Percentiles rank a stretch among this genome's conserved stretches.
phyloP scores from a whole-genome alignment of 106 monocot species.

The Gastrodia elata region DNA sequence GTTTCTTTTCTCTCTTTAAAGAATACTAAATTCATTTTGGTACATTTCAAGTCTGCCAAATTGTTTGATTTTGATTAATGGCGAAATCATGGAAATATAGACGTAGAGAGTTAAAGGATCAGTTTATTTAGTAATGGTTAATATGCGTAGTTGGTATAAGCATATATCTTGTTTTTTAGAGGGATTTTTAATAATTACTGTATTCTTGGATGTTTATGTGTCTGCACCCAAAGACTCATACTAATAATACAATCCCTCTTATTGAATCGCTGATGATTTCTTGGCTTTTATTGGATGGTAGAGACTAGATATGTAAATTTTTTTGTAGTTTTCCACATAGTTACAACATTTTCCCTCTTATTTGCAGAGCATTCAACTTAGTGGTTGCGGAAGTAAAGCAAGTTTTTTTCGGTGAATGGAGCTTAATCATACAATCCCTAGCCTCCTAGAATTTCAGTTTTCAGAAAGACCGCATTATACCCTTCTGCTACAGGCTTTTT shows the following conservation, averaged over 20 bases:
- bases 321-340: not conserved
- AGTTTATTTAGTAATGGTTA: no score
- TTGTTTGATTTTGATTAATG: not conserved
- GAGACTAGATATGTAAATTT: no score
- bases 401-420: slow-evolving; percentile 18
- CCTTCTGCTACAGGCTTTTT: slow-evolving; percentile 1
- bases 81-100: not conserved
- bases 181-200: no score
- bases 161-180: no score
- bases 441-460: not conserved
- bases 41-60: not conserved
- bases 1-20: not conserved
- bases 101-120: no score
- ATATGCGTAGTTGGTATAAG: no score
- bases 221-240: no score
- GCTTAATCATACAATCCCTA: slow-evolving; percentile 3
- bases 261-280: no score
- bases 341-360: not conserved
- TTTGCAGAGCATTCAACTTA: slow-evolving; percentile 11
- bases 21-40: not conserved
- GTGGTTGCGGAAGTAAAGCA: slow-evolving; percentile 2
- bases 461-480: not conserved
- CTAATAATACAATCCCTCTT: no score
- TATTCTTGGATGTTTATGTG: no score
- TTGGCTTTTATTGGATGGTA: no score